Evolutionary conservation across 208 protist genomes (phyloP).

Genomic region (Trypanosoma mega): DNA sequence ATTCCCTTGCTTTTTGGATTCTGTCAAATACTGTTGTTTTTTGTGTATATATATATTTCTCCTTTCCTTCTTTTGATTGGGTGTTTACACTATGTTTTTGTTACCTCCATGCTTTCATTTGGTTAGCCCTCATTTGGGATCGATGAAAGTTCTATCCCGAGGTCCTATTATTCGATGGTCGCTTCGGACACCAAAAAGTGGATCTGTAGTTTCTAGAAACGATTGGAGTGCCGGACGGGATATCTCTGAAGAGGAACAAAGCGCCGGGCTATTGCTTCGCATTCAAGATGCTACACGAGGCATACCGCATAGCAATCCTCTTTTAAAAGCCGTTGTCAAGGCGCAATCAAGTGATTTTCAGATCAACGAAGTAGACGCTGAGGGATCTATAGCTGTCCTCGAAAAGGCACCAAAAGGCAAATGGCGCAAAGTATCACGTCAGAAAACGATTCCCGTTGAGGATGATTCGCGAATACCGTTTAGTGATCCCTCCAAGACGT

Average conservation of each 20-base stretch:
- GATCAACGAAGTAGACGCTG: constrained; percentile 56
- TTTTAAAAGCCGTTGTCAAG: constrained; percentile 57
- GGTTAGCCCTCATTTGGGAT: background rate
- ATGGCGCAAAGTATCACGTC: constrained; percentile 78
- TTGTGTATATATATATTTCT: background rate
- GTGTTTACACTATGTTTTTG: too few relatives aligned
- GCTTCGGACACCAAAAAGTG: constrained; percentile 18
- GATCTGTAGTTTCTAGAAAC: constrained; percentile 22
- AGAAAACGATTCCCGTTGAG: constrained; percentile 67
- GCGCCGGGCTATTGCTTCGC: constrained; percentile 49
- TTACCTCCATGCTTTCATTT: background rate
- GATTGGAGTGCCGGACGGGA: constrained; percentile 65
- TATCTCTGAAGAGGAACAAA: constrained; percentile 47
- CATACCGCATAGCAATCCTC: background rate
- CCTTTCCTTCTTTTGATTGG: background rate
- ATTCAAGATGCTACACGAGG: constrained; percentile 7
- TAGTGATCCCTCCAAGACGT: constrained; percentile 61
- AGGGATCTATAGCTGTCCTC: constrained; percentile 40
- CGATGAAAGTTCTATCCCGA: constrained; percentile 26
- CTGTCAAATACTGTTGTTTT: background rate
- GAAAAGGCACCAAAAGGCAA: constrained; percentile 45
- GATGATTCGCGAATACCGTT: constrained; percentile 53
- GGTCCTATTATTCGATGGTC: constrained; percentile 31
- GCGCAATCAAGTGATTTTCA: constrained; percentile 71
- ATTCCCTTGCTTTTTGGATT: background rate